Percentiles rank a stretch among this genome's conserved stretches.
These are phyloP conservation scores for Fraxinus greggii DNA, from an alignment of 305 asterid species.

Conservation along the genomic window DNA sequence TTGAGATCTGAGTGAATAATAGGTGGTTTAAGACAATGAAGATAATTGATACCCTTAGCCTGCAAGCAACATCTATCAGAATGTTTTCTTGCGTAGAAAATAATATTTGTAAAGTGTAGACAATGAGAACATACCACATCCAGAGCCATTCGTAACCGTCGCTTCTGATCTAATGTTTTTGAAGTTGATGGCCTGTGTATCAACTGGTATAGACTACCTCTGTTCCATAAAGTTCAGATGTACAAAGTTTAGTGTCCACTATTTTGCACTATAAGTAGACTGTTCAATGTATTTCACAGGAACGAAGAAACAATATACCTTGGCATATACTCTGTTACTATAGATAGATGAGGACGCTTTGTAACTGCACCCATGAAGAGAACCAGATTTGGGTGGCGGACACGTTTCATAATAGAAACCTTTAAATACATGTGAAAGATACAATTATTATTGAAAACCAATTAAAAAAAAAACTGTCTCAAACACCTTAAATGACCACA, in stretches of 20 bases:
- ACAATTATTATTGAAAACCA: not conserved
- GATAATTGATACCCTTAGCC: conserved; percentile 97
- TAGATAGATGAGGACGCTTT: conserved; percentile 77
- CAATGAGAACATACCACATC: conserved; percentile 68
- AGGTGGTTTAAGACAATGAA: conserved; percentile 81
- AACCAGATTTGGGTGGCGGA: conserved; percentile 97
- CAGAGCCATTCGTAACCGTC: conserved; percentile 82
- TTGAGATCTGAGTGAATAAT: conserved; percentile 92
- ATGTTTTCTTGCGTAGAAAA: conserved; percentile 10
- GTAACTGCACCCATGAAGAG: conserved; percentile 99
- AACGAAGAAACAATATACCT: conserved; percentile 43
- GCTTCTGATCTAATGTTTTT: conserved; percentile 63
- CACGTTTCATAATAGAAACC: conserved; percentile 96
- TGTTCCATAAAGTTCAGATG: conserved; percentile 33
- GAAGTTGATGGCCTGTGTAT: conserved; percentile 84
- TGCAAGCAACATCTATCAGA: conserved; percentile 24
- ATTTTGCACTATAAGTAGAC: not conserved
- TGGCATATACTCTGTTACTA: conserved; percentile 90
- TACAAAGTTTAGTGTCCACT: conserved; percentile 21
- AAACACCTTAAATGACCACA: not conserved
- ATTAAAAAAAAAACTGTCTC: not conserved
- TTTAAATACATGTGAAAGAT: conserved; percentile 24
- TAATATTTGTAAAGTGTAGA: not conserved
- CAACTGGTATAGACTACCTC: conserved; percentile 90
- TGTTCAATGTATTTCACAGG: not conserved